Evolutionary conservation across 2,329 filamentous ascomycete species (phyloP).

Genomic region (Colletotrichum falcatum): DNA sequence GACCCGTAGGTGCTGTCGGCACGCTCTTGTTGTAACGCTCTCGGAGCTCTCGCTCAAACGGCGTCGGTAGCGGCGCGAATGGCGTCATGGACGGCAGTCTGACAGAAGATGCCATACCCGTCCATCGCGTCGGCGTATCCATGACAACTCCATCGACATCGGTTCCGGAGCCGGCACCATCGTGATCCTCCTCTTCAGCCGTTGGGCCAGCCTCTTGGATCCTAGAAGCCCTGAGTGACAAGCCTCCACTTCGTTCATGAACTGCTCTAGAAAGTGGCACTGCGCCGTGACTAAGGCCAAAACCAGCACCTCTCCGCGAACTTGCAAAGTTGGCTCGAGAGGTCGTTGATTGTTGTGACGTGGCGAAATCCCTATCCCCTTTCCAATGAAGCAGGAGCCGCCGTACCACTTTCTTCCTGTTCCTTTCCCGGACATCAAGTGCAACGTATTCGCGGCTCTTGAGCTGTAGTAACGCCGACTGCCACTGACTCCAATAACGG

Average conservation of each 20-base stretch:
- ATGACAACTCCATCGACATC: constrained; percentile 39
- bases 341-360: constrained; percentile 8
- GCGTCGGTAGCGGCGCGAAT: constrained; percentile 55
- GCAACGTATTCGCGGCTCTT: constrained; percentile 40
- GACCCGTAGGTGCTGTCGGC: constrained; percentile 8
- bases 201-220: constrained; percentile 23
- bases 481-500: constrained; percentile 41
- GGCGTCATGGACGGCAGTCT: constrained; percentile 58
- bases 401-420: constrained; percentile 34
- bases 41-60: constrained; percentile 54
- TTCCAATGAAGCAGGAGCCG: constrained; percentile 39
- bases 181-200: constrained; percentile 35
- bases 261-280: constrained; percentile 31
- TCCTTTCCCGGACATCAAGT: constrained; percentile 37
- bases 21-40: constrained; percentile 39
- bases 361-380: background rate
- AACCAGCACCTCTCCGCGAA: constrained; percentile 16
- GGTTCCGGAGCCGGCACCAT: constrained; percentile 17
- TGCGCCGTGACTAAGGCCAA: constrained; percentile 8
- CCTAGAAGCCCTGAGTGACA: constrained; percentile 20
- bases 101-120: constrained; percentile 54
- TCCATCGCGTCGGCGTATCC: constrained; percentile 62
- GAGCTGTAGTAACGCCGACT: constrained; percentile 38
- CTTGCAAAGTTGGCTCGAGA: constrained; percentile 23
- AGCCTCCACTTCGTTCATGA: constrained; percentile 17